Percentiles rank a stretch among this genome's conserved stretches.
Conservation (phyloP, 805 yeast genomes). For the Saturnispora gosingensis region DNA sequence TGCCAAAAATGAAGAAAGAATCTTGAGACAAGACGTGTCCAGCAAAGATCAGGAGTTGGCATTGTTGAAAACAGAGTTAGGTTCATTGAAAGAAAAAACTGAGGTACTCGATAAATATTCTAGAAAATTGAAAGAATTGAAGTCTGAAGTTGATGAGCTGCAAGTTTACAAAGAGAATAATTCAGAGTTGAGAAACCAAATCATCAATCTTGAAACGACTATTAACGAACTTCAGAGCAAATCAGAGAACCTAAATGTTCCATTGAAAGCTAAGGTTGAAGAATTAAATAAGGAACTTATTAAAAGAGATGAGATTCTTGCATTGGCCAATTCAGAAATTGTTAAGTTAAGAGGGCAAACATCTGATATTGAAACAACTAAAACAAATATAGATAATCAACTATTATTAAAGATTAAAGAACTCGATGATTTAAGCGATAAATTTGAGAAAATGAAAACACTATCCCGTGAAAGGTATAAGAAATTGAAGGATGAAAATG, state of each 20-base stretch:
- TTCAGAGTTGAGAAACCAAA: slow-evolving; percentile 19
- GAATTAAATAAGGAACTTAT: slow-evolving; percentile 26
- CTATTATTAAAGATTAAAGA: slow-evolving; percentile 6
- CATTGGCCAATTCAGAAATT: slow-evolving; percentile 41
- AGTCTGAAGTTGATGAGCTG: slow-evolving; percentile 22
- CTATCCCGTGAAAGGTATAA: slow-evolving; percentile 26
- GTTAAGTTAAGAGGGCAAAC: slow-evolving; percentile 47
- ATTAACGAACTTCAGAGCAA: slow-evolving; percentile 15
- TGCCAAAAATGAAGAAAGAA: slow-evolving; percentile 43
- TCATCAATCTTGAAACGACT: slow-evolving; percentile 9
- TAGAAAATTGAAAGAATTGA: slow-evolving; percentile 18
- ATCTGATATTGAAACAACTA: slow-evolving; percentile 29
- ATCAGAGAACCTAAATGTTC: slow-evolving; percentile 6
- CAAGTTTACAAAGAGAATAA: slow-evolving; percentile 25
- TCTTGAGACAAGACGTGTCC: slow-evolving; percentile 42
- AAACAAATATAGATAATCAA: slow-evolving; percentile 14
- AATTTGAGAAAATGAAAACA: slow-evolving; percentile 23
- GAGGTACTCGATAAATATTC: slow-evolving; percentile 18
- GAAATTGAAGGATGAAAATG: slow-evolving; percentile 19
- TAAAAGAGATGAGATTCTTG: slow-evolving; percentile 42
- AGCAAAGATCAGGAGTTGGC: slow-evolving; percentile 41
- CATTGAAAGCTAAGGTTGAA: slow-evolving; percentile 13
- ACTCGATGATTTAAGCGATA: slow-evolving; percentile 14
- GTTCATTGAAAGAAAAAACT: slow-evolving; percentile 22
- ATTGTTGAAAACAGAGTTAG: slow-evolving; percentile 40